Conservation (phyloP, 2,329 filamentous ascomycete genomes). For the Paecilomyces fulvus region DNA sequence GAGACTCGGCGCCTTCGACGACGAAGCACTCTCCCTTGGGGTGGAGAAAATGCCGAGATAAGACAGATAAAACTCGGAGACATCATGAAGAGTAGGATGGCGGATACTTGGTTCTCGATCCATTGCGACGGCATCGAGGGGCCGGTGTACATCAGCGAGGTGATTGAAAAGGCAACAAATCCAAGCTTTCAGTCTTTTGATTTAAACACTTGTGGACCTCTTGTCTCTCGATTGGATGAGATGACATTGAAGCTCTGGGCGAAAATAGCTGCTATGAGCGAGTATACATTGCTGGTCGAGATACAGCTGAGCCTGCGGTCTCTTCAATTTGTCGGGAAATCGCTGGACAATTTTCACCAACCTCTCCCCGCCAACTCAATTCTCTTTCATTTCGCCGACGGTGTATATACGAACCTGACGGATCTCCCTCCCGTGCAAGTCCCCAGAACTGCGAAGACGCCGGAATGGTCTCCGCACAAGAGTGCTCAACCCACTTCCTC, state of each 20-base stretch:
- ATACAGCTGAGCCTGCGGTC: slow-evolving; percentile 61
- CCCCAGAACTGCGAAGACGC: slow-evolving; percentile 12
- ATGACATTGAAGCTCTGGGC: slow-evolving; percentile 70
- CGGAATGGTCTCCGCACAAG: slow-evolving; percentile 35
- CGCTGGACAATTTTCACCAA: slow-evolving; percentile 55
- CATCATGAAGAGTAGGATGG: slow-evolving; percentile 61
- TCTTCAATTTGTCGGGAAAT: slow-evolving; percentile 69
- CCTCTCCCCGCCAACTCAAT: slow-evolving; percentile 74
- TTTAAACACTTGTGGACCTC: slow-evolving; percentile 53
- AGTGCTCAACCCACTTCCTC: slow-evolving; percentile 60
- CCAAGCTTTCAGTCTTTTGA: slow-evolving; percentile 85
- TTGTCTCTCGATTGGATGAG: slow-evolving; percentile 56
- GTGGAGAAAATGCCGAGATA: slow-evolving; percentile 47
- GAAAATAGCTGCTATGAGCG: slow-evolving; percentile 43
- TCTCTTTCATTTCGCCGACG: slow-evolving; percentile 76
- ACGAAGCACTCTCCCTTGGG: slow-evolving; percentile 57
- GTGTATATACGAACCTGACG: slow-evolving; percentile 67
- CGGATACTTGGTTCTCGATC: slow-evolving; percentile 82
- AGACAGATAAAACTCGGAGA: slow-evolving; percentile 70
- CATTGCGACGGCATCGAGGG: slow-evolving; percentile 59
- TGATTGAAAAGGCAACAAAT: slow-evolving; percentile 72
- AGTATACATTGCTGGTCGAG: slow-evolving; percentile 61
- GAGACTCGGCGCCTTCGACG: slow-evolving; percentile 30
- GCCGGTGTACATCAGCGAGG: slow-evolving; percentile 85
- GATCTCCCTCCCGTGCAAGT: slow-evolving; percentile 50